Base-by-base conservation (phyloP, 129 eudicot genomes). In the Cynara cardunculus region DNA sequence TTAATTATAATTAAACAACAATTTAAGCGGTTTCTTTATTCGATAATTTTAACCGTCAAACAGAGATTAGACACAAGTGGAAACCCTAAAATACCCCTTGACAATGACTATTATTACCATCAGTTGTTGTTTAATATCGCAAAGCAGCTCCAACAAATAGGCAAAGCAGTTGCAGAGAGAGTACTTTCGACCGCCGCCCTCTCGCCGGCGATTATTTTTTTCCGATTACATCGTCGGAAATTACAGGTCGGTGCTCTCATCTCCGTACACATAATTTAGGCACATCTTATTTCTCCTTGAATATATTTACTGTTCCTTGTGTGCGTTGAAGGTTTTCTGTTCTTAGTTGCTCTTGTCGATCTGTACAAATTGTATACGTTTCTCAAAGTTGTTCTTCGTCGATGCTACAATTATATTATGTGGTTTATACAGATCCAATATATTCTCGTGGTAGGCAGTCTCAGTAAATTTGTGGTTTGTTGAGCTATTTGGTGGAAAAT, bases 131-230 rank as follows among this genome's bases (percentile, higher is more conserved):
- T 76, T 19, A 27, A 73, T 64, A 73, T 66, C 74, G 10, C 18
- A 73, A 73, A 65, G 61, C 75, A 74, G 37, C 78, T 61, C 67
- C 68, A 81, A 80, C 73, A 65, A 62, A 72, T 28, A 73, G 34
- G 67, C 74, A 34, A 14, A 41, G 46, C 85, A 74, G 80, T 66
- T 24, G 69, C 80, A 81, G 69, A 56, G 69, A 80, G 59, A 22
- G 32, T 2, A 69, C 69, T 28, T 7, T 14, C 37, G 62, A 21
- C 85, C 79, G 80, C 67, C 75, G 26, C 59, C 31, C 74, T 74
- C 12, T 12, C 70, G 69, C 80, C 80, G 85, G 70, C 69, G 69
- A 66, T 74, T 41, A 46, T 18, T 67, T 73, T 53, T 73, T 53
- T 13, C 80, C 75, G 85, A 59, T 19, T 0, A 71, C 72, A 7